Evolutionary conservation across 257 asterid genomes (phyloP).

Genomic region (Solanum chiquidenum): DNA sequence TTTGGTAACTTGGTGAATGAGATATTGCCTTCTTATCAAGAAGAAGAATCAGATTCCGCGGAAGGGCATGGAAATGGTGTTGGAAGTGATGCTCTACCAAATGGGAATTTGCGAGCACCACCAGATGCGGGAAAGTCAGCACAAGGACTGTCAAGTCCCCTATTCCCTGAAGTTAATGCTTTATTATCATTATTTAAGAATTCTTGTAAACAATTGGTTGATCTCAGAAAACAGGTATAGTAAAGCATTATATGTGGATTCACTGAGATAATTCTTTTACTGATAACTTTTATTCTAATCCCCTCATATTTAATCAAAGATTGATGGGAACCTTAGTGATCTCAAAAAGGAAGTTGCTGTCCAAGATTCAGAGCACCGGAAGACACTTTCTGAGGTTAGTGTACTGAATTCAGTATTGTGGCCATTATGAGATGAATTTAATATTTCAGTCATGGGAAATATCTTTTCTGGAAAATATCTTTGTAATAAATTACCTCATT

Average conservation of each 20-base stretch:
- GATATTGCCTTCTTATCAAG: slow-evolving; percentile 81
- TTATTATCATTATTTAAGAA: slow-evolving; percentile 73
- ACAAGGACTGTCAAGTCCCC: slow-evolving; percentile 51
- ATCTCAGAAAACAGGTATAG: slow-evolving; percentile 75
- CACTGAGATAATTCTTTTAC: background rate
- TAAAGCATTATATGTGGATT: background rate
- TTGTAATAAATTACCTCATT: background rate
- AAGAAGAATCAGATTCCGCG: slow-evolving; percentile 50
- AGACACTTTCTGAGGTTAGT: slow-evolving; percentile 86
- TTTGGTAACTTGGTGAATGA: slow-evolving; percentile 84
- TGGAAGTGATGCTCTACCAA: slow-evolving; percentile 42
- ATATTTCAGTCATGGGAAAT: background rate
- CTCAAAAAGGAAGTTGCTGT: slow-evolving; percentile 72
- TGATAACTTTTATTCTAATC: slow-evolving; percentile 7
- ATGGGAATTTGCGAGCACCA: slow-evolving; percentile 65
- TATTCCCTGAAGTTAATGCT: slow-evolving; percentile 90
- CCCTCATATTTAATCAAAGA: slow-evolving; percentile 29
- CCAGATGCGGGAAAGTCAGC: slow-evolving; percentile 53
- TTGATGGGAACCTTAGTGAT: slow-evolving; percentile 79
- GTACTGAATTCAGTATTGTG: background rate
- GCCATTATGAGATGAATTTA: background rate
- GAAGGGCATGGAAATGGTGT: slow-evolving; percentile 49
- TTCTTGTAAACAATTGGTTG: slow-evolving; percentile 75
- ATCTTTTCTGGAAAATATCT: background rate
- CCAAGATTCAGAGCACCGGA: slow-evolving; percentile 89